Evolutionary conservation across 495 filamentous ascomycete species (phyloP).

Genomic region (Aspergillus campestris): DNA sequence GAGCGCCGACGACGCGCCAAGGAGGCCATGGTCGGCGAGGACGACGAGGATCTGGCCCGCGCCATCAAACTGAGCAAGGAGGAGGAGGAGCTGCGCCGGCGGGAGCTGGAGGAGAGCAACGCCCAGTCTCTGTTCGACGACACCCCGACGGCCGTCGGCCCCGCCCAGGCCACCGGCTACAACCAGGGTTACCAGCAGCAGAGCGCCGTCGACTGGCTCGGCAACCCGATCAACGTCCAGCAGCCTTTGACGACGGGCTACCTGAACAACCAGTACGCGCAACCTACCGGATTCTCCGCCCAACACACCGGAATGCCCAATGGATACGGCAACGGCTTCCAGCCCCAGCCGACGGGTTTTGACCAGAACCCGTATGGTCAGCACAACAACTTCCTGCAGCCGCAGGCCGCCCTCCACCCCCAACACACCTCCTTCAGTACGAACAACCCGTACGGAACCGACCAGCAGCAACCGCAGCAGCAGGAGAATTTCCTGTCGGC

Average conservation of each 20-base stretch:
- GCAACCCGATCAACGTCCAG: conserved; percentile 76
- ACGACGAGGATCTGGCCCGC: conserved; percentile 86
- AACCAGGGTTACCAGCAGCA: conserved; percentile 98
- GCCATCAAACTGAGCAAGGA: conserved; percentile 95
- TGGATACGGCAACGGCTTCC: conserved; percentile 56
- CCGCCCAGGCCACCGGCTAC: conserved; percentile 74
- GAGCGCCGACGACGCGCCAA: conserved; percentile 65
- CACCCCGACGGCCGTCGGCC: conserved; percentile 49
- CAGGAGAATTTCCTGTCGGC: conserved; percentile 56
- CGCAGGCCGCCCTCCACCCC: conserved; percentile 47
- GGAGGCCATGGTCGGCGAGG: conserved; percentile 36
- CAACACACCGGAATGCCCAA: conserved; percentile 61
- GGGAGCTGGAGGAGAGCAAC: conserved; percentile 86
- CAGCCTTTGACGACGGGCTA: conserved; percentile 75
- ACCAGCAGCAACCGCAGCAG: conserved; percentile 22
- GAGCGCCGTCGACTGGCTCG: conserved; percentile 89
- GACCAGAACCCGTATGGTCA: conserved; percentile 51
- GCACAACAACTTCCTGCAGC: conserved; percentile 45
- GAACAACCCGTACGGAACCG: conserved; percentile 62
- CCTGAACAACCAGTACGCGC: conserved; percentile 76
- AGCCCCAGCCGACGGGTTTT: conserved; percentile 54
- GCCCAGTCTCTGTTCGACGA: conserved; percentile 83
- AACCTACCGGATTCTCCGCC: conserved; percentile 53
- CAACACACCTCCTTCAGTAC: conserved; percentile 65
- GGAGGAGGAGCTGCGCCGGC: conserved; percentile 80